Evolutionary conservation across 495 filamentous ascomycete species (phyloP).

Genomic region (Hypoxylon lenormandii): DNA sequence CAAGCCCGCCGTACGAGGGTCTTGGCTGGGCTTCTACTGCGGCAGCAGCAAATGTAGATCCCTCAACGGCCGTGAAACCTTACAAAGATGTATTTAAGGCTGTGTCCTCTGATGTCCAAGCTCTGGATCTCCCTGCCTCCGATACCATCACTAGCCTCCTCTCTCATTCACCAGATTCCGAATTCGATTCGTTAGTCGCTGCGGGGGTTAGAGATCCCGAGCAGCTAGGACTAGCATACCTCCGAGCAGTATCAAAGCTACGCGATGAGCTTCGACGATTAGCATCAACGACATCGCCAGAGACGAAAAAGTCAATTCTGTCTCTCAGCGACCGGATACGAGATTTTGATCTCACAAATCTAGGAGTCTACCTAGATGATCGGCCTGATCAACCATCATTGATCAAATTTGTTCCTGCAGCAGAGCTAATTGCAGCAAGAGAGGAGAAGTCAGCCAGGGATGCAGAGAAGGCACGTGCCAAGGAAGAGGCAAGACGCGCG

Average conservation of each 20-base stretch:
- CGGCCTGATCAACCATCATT: slow-evolving; percentile 75
- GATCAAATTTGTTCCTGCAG: slow-evolving; percentile 80
- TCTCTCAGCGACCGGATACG: slow-evolving; percentile 81
- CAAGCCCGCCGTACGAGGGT: slow-evolving; percentile 66
- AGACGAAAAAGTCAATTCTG: slow-evolving; percentile 71
- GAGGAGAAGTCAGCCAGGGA: slow-evolving; percentile 73
- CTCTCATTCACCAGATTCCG: slow-evolving; percentile 54
- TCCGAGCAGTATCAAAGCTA: slow-evolving; percentile 72
- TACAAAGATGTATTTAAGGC: slow-evolving; percentile 56
- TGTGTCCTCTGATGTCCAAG: slow-evolving; percentile 55
- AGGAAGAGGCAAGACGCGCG: slow-evolving; percentile 71
- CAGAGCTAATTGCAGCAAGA: slow-evolving; percentile 76
- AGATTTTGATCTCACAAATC: slow-evolving; percentile 78
- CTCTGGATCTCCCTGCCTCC: slow-evolving; percentile 47
- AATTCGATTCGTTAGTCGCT: slow-evolving; percentile 58
- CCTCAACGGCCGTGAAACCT: slow-evolving; percentile 59
- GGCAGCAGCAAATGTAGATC: slow-evolving; percentile 61
- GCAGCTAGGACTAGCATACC: slow-evolving; percentile 70
- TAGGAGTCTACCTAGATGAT: slow-evolving; percentile 90
- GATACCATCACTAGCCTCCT: slow-evolving; percentile 53
- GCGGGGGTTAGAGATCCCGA: slow-evolving; percentile 60
- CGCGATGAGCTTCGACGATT: slow-evolving; percentile 75
- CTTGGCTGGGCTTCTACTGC: slow-evolving; percentile 87
- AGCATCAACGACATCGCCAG: slow-evolving; percentile 64
- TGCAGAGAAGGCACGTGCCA: slow-evolving; percentile 66